These are phyloP conservation scores for Tolypocladium capitatum DNA, from an alignment of 2,329 filamentous ascomycete genomes.

Conservation along the genomic window DNA sequence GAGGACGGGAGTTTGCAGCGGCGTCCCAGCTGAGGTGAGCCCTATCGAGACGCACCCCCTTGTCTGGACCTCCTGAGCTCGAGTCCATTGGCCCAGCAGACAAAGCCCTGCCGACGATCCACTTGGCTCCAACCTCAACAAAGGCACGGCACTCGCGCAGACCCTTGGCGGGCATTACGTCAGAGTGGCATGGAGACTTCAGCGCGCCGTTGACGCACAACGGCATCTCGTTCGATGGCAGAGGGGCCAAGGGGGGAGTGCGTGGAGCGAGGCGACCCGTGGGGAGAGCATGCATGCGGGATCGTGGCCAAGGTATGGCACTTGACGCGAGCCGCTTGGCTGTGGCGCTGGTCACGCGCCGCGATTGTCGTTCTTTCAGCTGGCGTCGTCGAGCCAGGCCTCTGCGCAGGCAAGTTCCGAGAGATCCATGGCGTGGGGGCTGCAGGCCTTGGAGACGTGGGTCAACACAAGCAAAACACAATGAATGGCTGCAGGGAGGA, in stretches of 20 bases:
- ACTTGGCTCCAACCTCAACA: neutral
- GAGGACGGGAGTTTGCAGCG: slow-evolving; percentile 2
- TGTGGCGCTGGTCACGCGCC: slow-evolving; percentile 8
- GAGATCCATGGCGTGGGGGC: neutral
- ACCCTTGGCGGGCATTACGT: neutral
- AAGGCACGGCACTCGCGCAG: neutral
- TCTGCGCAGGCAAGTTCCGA: neutral
- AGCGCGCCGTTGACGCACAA: neutral
- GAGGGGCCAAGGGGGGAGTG: neutral
- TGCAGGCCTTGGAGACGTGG: neutral
- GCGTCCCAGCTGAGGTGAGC: slow-evolving; percentile 25
- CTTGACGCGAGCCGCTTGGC: slow-evolving; percentile 6
- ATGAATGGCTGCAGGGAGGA: neutral
- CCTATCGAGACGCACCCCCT: slow-evolving; percentile 11
- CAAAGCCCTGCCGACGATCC: neutral
- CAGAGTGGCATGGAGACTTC: neutral
- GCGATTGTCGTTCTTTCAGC: slow-evolving; percentile 6
- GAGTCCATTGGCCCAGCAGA: neutral
- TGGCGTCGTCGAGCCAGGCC: slow-evolving; percentile 4
- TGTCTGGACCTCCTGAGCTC: neutral
- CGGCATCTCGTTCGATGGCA: neutral
- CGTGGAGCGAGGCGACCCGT: neutral
- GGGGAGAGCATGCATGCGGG: neutral
- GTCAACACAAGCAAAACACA: neutral
- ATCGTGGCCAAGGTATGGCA: neutral